phyloP scores from a whole-genome alignment of 306 rosid species.

The Sicyos baderoa region DNA sequence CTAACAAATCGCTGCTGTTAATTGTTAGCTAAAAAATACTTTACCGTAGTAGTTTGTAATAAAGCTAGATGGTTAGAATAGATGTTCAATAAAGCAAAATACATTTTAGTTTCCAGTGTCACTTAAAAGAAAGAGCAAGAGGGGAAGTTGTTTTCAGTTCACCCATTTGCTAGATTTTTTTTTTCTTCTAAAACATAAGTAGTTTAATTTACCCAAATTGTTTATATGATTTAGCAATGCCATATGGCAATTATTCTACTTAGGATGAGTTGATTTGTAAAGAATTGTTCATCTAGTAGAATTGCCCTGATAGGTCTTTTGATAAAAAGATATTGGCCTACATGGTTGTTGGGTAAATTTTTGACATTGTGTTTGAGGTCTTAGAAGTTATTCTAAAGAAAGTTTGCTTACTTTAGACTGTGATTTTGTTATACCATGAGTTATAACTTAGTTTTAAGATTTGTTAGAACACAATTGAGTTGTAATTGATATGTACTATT shows the following conservation, averaged over 20 bases:
- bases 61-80: slow-evolving; percentile 12
- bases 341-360: neutral
- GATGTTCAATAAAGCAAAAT: slow-evolving; percentile 8
- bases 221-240: neutral
- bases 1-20: neutral
- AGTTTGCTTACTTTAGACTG: no score
- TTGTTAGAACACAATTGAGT: no score
- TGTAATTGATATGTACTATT: no score
- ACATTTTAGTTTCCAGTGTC: neutral
- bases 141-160: no score
- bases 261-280: no score
- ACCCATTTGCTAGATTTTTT: slow-evolving; percentile 5
- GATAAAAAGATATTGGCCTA: neutral
- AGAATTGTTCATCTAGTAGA: no score
- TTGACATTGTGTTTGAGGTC: no score
- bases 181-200: no score
- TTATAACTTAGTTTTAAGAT: no score
- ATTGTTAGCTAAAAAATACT: slow-evolving; percentile 16
- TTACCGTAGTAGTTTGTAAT: neutral
- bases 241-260: slow-evolving; percentile 1
- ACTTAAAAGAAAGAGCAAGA: no score
- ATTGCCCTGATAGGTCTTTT: neutral
- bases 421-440: no score
- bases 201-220: slow-evolving; percentile 2
- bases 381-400: no score